Evolutionary conservation across 441 rosid species (phyloP), one percentile per base, ranked within the genome.

Genomic region (Biscutella laevigata): DNA sequence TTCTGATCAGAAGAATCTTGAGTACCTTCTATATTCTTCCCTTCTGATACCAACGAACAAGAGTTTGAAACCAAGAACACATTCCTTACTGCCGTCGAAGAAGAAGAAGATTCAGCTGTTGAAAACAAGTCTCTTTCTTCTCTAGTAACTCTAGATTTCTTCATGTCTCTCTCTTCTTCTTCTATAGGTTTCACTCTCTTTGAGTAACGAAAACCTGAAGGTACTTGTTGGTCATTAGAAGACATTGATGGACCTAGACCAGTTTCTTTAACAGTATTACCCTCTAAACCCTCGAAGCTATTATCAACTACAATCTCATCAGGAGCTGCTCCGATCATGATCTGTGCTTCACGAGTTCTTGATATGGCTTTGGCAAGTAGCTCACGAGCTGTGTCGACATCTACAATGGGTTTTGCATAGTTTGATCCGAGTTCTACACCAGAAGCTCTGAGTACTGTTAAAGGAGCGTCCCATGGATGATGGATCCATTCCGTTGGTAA

Each of bases 401-500:
- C 91, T 50, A 79, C 73, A 37, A 89, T 82, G 12, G 97, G 95
- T 48, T 71, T 76, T 0, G 80, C 84, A 55, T 86, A 89, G 81
- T 86, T 89, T 36, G 71, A 64, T 38, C 97, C 95, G 33, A 86
- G 57, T 65, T 86, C 97, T 1, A 86, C 87, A 35, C 91, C 97
- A 0, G 95, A 75, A 40, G 86, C 84, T 69, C 69, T 79, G 37
- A 82, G 94, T 61, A 84, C 77, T 0, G 56, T 33, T 24, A 32
- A 13, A 19, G 95, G 89, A 9, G 94, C 94, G 12, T 84, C 94
- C 95, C 95, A 84, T 5, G 95, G 94, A 76, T 84, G 91, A 72
- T 84, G 97, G 57, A 86, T 86, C 97, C 97, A 89, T 54, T 79
- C 91, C 1, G 87, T 72, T 4, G 91, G 97, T 65, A 89, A 66